Base-by-base conservation (phyloP, 1,284 basidiomycete species). In the Pyrrhoderma noxium region DNA sequence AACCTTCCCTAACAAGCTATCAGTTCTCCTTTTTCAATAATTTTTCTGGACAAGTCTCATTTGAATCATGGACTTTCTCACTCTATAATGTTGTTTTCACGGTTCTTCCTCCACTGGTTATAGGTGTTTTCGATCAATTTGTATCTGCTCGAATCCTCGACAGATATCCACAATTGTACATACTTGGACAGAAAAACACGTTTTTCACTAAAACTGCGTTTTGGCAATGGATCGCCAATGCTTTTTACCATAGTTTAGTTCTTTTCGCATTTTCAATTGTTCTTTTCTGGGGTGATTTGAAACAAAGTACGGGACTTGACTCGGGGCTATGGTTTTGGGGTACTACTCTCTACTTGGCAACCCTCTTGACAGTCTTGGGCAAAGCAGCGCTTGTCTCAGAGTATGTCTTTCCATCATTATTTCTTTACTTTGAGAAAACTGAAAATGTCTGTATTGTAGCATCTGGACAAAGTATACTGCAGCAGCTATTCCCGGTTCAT, bases 381-480 rank as follows among this genome's bases (percentile, higher is more conserved):
- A 99, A 99, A 67, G 96, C 96, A 7, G 95, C 95, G 1, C 69
- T 99, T 52, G 89, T 99, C 46, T 98, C 95, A 5, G 95, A 99
- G 93, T 96, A 64, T 63, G 91, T 77, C 31, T 7, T 14, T 16
- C 27, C 27, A 47, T 11, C 41, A 21, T 43, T 49, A 27, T 3
- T 40, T 19, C 31, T 25, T 21, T 47, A 37, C 18, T 34, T 19
- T 40, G 18, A 27, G 58, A 49, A 25, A 19, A 42, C 41, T 27
- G 34, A 27, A 35, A 22, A 34, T 31, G 7, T 22, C 8, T 5
- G n/a, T 22, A 18, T 22, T 21, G 13, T 58, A 96, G 93, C 60
- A 69, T 99, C n/a, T 99, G 95, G 96, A 98, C 95, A 2, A 98
- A 99, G 65, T 99, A 98, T 66, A 98, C 94, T 2, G 88, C 94